Base-by-base conservation (phyloP, 805 yeast genomes). In the Kazachstania psychrophila region DNA sequence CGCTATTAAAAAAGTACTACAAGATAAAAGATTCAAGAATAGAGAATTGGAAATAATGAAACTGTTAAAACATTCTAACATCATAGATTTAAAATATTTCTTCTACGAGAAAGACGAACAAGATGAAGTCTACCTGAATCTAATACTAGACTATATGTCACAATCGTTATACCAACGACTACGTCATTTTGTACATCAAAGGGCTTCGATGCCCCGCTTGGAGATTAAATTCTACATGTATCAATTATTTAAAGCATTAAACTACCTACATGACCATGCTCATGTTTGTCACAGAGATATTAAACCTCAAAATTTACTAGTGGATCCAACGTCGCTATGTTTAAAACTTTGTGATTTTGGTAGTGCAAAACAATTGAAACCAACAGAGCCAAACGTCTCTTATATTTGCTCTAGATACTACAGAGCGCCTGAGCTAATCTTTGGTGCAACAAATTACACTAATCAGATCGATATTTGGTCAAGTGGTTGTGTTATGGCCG, bases 401-500 rank as follows among this genome's bases (percentile, higher is more conserved):
- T 92, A 92, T 61, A 92, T 92, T 36, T 92, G 98, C 63, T 87
- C 96, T 14, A 73, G 98, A 49, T 92, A 89, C 64, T 92, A 92
- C 63, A 70, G 98, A 39, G 98, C 98, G 6, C 98, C 98, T 0
- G 98, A 92, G 62, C 74, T 92, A 49, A 92, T 92, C 42, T 92
- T 92, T 66, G 98, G 97, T 14, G 95, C 97, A 11, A 82, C 95
- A 19, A 85, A 88, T 61, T 92, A 92, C 62, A 86, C 97, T 6
- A 87, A 96, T 22, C 88, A 89, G 60, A 92, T 92, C 47, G 98
- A 92, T 59, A 76, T 92, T 33, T 92, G 98, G 98, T 84, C 95
- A 11, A 86, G 94, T 11, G 96, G 95, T 15, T 92, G 98, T 66
- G 98, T 92, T 16, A 87, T 92, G 85, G 97, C 97, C 4, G 98